A percentile compares a stretch with the other conserved stretches of the same genome.
phyloP scores from a whole-genome alignment of 2,329 filamentous ascomycete genomes.

The Arthrobotrys pseudoclavata region DNA sequence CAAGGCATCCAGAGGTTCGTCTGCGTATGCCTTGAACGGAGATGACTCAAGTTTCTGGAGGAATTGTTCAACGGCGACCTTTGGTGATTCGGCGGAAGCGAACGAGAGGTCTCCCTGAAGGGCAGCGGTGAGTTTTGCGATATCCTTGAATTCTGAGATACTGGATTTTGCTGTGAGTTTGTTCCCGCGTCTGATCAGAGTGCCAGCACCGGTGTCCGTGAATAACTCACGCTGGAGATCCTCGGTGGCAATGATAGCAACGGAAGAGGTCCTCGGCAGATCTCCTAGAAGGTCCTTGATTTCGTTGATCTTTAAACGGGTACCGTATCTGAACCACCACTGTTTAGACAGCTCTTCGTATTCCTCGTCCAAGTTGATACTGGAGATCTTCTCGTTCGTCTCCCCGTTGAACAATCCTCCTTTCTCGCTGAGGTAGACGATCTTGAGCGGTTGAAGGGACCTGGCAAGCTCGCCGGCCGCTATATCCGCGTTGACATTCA shows the following conservation, averaged over 20 bases:
- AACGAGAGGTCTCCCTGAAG: slow-evolving; percentile 82
- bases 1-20: slow-evolving; percentile 92
- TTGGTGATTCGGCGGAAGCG: slow-evolving; percentile 73
- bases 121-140: slow-evolving; percentile 82
- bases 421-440: slow-evolving; percentile 98
- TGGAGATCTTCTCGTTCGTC: slow-evolving; percentile 93
- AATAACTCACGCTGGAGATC: slow-evolving; percentile 97
- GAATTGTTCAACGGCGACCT: slow-evolving; percentile 87
- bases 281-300: slow-evolving; percentile 93
- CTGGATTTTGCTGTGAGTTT: slow-evolving; percentile 83
- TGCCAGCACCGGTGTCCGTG: slow-evolving; percentile 94
- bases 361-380: slow-evolving; percentile 97
- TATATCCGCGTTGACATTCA: slow-evolving; percentile 98
- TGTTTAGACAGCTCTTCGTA: slow-evolving; percentile 93
- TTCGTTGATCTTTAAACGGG: slow-evolving; percentile 95
- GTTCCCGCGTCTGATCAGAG: slow-evolving; percentile 89
- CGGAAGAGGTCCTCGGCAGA: slow-evolving; percentile 89
- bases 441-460: slow-evolving; percentile 91
- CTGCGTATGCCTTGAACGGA: slow-evolving; percentile 92
- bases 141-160: slow-evolving; percentile 80
- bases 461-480: slow-evolving; percentile 93
- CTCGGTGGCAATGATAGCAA: slow-evolving; percentile 96
- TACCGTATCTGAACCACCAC: slow-evolving; percentile 95
- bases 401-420: slow-evolving; percentile 94
- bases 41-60: slow-evolving; percentile 81